A percentile compares a stretch with the other conserved stretches of the same genome.
Conservation (phyloP, 768 basidiomycete species). For the Pholiota conissans region DNA sequence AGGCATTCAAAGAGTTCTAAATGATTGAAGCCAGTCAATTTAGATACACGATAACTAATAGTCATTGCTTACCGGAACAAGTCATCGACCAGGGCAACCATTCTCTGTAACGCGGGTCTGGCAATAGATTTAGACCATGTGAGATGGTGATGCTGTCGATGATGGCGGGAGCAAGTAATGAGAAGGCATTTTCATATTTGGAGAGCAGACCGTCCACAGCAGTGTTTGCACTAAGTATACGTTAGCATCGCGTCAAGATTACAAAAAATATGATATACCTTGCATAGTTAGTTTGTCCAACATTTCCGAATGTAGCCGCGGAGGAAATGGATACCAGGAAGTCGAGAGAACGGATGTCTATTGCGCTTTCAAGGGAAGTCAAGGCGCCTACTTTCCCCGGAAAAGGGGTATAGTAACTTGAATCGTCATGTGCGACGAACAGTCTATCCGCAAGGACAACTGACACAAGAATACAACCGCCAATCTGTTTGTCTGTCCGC, state of each 20-base stretch:
- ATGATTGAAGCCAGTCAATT: not conserved
- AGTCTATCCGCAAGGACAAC: not conserved
- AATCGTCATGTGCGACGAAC: not conserved
- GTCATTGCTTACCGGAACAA: not conserved
- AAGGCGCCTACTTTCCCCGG: not conserved
- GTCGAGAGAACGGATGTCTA: not conserved
- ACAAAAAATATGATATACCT: not conserved
- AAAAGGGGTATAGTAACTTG: not conserved
- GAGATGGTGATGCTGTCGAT: not conserved
- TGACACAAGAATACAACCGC: not conserved
- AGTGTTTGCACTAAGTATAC: not conserved
- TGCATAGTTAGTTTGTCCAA: slow-evolving; percentile 1
- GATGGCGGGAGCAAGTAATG: not conserved
- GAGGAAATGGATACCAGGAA: slow-evolving; percentile 1
- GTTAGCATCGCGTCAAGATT: not conserved
- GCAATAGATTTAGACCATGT: not conserved
- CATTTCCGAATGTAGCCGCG: slow-evolving; percentile 2
- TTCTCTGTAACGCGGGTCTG: not conserved
- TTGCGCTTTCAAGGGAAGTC: not conserved
- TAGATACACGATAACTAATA: not conserved
- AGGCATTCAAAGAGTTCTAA: not conserved
- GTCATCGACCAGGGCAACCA: slow-evolving; percentile 4
- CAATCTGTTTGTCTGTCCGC: not conserved
- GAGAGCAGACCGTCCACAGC: not conserved
- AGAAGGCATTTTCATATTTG: not conserved